Conservation (phyloP, 2,329 filamentous ascomycete genomes). For the Tricladium varicosporioides region DNA sequence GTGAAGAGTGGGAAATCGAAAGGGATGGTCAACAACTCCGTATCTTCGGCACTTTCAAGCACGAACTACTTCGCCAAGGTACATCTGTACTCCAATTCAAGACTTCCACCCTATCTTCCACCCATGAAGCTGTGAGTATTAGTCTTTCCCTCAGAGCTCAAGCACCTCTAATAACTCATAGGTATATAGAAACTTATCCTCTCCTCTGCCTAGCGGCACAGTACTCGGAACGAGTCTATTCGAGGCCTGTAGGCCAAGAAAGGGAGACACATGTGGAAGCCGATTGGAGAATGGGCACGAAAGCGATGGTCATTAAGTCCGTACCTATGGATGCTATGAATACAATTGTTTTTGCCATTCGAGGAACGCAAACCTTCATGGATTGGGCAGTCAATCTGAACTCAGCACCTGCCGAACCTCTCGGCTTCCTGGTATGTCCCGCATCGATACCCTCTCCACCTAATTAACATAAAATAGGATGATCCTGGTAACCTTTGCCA, state of each 20-base stretch:
- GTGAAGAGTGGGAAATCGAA: constrained; percentile 31
- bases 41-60: constrained; percentile 40
- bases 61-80: constrained; percentile 72
- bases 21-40: constrained; percentile 36
- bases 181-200: constrained; percentile 72
- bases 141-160: background rate
- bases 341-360: constrained; percentile 79
- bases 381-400: constrained; percentile 87
- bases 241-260: constrained; percentile 59
- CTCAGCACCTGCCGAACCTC: constrained; percentile 62
- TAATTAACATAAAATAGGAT: constrained; percentile 44
- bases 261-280: constrained; percentile 67
- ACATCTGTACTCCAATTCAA: constrained; percentile 75
- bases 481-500: constrained; percentile 77
- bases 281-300: constrained; percentile 72
- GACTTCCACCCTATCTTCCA: constrained; percentile 64
- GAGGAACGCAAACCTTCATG: constrained; percentile 75
- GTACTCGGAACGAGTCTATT: constrained; percentile 75
- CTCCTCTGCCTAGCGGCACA: constrained; percentile 76
- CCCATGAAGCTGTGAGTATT: constrained; percentile 61
- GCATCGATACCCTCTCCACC: too few species aligned
- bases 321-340: constrained; percentile 75
- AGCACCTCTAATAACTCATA: constrained; percentile 30
- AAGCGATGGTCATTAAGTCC: constrained; percentile 82
- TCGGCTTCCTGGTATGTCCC: constrained; percentile 57